phyloP scores from a whole-genome alignment of 2,329 filamentous ascomycete genomes.

The Nemania abortiva region DNA sequence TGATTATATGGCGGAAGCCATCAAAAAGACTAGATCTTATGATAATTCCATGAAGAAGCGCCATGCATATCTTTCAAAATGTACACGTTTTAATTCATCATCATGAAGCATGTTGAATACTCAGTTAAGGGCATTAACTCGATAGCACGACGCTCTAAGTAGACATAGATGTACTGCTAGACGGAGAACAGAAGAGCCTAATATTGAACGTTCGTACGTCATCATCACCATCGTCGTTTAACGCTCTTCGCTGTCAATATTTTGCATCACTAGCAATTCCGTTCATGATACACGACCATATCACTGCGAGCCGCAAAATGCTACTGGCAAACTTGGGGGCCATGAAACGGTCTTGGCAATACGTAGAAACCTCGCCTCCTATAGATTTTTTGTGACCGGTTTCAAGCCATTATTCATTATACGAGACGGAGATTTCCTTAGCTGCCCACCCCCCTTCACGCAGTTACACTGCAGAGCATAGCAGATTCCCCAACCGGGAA shows the following conservation, averaged over 20 bases:
- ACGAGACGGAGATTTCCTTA: background rate
- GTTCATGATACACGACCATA: background rate
- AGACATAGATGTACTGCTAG: background rate
- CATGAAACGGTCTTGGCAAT: background rate
- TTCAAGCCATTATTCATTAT: constrained; percentile 10
- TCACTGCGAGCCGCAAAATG: background rate
- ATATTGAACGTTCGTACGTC: background rate
- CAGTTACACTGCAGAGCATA: constrained; percentile 21
- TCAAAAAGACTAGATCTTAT: constrained; percentile 12
- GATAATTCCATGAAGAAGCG: constrained; percentile 3
- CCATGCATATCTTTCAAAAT: background rate
- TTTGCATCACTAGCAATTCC: constrained; percentile 1
- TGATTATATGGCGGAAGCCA: background rate
- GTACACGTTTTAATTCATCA: background rate
- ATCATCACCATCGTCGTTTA: background rate
- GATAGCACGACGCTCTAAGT: no score
- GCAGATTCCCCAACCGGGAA: constrained; percentile 4
- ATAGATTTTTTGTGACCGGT: background rate
- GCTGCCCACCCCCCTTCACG: background rate
- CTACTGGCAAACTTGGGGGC: background rate
- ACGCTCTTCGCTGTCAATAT: background rate
- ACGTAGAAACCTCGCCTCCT: background rate
- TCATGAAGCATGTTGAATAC: constrained; percentile 9
- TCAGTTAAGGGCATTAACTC: background rate
- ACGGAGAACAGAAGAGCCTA: background rate